Conservation (phyloP, 2,329 filamentous ascomycete species). For the Clarireedia hainanense region DNA sequence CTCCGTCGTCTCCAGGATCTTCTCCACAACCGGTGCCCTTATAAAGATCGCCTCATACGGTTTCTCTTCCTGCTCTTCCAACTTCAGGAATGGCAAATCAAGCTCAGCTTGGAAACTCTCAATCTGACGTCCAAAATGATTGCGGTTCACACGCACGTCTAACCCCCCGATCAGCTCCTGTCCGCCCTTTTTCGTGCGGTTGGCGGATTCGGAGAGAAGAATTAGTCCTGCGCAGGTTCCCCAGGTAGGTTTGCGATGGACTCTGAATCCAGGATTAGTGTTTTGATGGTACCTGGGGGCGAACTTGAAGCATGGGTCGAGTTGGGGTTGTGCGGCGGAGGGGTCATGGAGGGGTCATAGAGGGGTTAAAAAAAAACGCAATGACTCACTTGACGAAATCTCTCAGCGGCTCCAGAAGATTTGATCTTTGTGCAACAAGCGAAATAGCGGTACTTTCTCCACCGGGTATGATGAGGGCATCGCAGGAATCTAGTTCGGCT, state of each 20-base stretch:
- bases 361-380: neutral
- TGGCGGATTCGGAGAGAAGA: slow-evolving; percentile 78
- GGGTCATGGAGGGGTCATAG: neutral
- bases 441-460: slow-evolving; percentile 94
- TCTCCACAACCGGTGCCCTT: slow-evolving; percentile 85
- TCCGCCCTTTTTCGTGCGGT: slow-evolving; percentile 80
- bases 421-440: slow-evolving; percentile 73
- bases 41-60: slow-evolving; percentile 86
- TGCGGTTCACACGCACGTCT: slow-evolving; percentile 82
- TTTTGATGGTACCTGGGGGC: neutral
- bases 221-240: slow-evolving; percentile 95
- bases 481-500: slow-evolving; percentile 61
- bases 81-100: slow-evolving; percentile 59
- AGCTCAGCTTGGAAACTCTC: slow-evolving; percentile 81
- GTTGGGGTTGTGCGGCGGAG: neutral
- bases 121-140: slow-evolving; percentile 89
- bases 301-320: neutral
- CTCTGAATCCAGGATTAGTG: slow-evolving; percentile 37
- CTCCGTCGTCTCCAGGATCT: slow-evolving; percentile 47
- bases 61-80: slow-evolving; percentile 22
- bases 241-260: slow-evolving; percentile 77
- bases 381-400: slow-evolving; percentile 78
- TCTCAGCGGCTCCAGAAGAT: slow-evolving; percentile 73
- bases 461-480: slow-evolving; percentile 83
- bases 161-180: slow-evolving; percentile 91